Percentiles rank a stretch among this genome's conserved stretches.
Evolutionary conservation across 2,329 filamentous ascomycete species (phyloP).

Genomic region (Diaporthe citriasiana): DNA sequence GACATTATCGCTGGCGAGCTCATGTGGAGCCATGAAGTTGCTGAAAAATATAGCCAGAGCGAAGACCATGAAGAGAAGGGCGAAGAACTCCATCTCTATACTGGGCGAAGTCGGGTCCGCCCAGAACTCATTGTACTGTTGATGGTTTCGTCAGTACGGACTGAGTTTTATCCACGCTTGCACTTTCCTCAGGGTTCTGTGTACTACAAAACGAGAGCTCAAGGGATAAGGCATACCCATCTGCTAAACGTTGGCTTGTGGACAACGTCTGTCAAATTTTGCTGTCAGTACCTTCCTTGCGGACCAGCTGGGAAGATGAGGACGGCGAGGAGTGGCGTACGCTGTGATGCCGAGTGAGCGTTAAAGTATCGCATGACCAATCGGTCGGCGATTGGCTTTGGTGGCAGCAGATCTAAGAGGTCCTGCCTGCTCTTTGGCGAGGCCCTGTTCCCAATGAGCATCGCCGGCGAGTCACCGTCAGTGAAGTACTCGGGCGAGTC

Average conservation of each 20-base stretch:
- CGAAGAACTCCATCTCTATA: constrained; percentile 62
- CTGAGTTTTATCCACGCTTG: no score
- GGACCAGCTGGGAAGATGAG: background rate
- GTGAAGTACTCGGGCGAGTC: constrained; percentile 51
- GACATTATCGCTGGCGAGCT: constrained; percentile 60
- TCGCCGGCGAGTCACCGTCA: constrained; percentile 57
- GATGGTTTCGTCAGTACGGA: constrained; percentile 15
- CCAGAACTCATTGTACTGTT: constrained; percentile 65
- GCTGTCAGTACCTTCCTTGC: constrained; percentile 34
- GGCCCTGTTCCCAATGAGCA: constrained; percentile 58
- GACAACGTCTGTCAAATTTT: constrained; percentile 59
- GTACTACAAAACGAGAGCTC: background rate
- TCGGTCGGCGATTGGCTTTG: constrained; percentile 61
- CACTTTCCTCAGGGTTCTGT: constrained; percentile 15
- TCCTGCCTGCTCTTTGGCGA: constrained; percentile 59
- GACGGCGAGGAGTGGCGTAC: constrained; percentile 51
- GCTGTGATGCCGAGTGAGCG: constrained; percentile 65
- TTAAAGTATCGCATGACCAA: constrained; percentile 68
- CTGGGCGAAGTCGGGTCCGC: constrained; percentile 53
- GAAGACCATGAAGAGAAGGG: constrained; percentile 64
- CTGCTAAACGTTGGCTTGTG: constrained; percentile 67
- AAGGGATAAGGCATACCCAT: constrained; percentile 51
- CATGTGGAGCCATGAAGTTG: constrained; percentile 59
- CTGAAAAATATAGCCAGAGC: constrained; percentile 61
- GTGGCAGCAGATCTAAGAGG: constrained; percentile 63